Conservation (phyloP, 306 rosid genomes). For the Prunus mume region DNA sequence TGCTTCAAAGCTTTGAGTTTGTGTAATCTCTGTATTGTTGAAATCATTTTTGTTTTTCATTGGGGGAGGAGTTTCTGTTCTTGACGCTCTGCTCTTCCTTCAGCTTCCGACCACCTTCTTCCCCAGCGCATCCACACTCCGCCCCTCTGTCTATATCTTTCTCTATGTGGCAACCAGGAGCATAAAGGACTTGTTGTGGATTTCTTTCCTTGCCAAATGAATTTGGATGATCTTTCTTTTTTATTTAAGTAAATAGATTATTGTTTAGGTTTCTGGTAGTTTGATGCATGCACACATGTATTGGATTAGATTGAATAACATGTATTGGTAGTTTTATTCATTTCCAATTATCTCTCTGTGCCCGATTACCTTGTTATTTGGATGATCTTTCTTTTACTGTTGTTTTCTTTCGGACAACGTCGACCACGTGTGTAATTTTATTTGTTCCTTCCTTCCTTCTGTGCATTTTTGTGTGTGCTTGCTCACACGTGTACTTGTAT, state of each 20-base stretch:
- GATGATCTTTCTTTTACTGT: too few relatives aligned
- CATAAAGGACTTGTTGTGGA: too few relatives aligned
- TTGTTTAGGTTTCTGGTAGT: not conserved
- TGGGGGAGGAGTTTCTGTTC: conserved; percentile 20
- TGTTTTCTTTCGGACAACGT: not conserved
- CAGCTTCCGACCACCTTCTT: too few relatives aligned
- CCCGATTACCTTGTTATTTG: too few relatives aligned
- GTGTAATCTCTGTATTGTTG: conserved; percentile 23
- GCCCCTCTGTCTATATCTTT: too few relatives aligned
- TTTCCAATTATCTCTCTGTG: too few relatives aligned
- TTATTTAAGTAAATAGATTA: not conserved
- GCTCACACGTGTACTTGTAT: not conserved
- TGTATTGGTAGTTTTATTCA: too few relatives aligned
- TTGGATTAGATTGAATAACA: too few relatives aligned
- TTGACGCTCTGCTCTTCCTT: conserved; percentile 14
- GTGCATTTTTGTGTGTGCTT: not conserved
- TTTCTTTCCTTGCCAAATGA: not conserved
- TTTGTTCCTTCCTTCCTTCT: not conserved
- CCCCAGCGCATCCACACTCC: too few relatives aligned
- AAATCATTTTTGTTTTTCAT: not conserved
- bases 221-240: not conserved
- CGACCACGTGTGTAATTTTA: not conserved
- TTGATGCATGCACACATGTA: too few relatives aligned
- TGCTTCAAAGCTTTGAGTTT: conserved; percentile 27
- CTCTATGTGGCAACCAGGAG: too few relatives aligned